Conservation (phyloP, 2,329 filamentous ascomycete species). For the Dactylonectria macrodidyma region DNA sequence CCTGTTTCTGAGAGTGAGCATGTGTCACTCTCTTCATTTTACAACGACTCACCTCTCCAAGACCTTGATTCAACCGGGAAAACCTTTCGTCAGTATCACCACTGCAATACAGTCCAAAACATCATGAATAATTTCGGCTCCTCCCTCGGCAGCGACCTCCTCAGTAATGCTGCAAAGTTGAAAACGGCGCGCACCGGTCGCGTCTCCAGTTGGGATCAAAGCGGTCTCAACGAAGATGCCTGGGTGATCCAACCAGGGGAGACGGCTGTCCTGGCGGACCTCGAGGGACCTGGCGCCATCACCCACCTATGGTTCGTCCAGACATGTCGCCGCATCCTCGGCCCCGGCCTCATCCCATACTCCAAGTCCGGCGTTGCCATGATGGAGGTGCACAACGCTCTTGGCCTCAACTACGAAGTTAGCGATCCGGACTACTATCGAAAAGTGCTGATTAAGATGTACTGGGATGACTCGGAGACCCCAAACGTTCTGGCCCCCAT, state of each 20-base stretch:
- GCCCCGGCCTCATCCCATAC: conserved; percentile 52
- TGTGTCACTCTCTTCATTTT: neutral
- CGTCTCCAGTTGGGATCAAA: conserved; percentile 51
- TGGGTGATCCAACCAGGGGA: conserved; percentile 52
- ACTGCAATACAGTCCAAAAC: conserved; percentile 8
- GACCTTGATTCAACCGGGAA: neutral
- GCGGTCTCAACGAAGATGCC: conserved; percentile 51
- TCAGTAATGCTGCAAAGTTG: conserved; percentile 36
- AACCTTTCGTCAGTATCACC: conserved; percentile 9
- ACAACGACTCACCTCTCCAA: conserved; percentile 4
- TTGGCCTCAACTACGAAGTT: conserved; percentile 51
- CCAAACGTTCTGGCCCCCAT: conserved; percentile 51
- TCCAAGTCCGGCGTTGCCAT: conserved; percentile 54
- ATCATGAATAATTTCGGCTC: conserved; percentile 15
- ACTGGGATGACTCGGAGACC: conserved; percentile 52
- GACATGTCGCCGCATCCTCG: conserved; percentile 52
- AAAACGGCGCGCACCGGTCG: conserved; percentile 47
- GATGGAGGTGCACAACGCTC: conserved; percentile 52
- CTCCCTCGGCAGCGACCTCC: conserved; percentile 33
- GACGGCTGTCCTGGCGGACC: conserved; percentile 47
- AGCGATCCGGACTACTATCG: conserved; percentile 55
- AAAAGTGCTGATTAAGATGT: conserved; percentile 54
- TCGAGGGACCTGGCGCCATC: conserved; percentile 52
- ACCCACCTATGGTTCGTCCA: conserved; percentile 53
- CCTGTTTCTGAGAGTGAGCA: neutral